A percentile compares a stretch with the other conserved stretches of the same genome.
Conservation (phyloP, 2,329 filamentous ascomycete genomes). For the Arthrobotrys sphaeroides region DNA sequence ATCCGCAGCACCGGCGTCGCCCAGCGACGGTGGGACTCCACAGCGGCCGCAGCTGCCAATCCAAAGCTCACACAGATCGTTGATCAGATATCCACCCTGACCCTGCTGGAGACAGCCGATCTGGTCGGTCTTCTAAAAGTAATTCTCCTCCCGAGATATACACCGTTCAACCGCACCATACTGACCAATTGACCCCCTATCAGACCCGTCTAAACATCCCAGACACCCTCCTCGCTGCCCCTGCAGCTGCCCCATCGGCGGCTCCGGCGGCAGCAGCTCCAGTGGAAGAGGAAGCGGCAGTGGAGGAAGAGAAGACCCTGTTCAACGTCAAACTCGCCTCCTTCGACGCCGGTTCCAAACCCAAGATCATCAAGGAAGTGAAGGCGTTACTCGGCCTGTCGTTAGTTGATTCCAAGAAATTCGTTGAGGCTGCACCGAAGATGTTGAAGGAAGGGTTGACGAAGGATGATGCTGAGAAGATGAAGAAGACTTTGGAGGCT, state of each 20-base stretch:
- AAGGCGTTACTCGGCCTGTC: constrained; percentile 94
- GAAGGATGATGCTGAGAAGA: constrained; percentile 99
- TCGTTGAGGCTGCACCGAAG: constrained; percentile 98
- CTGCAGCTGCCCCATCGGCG: constrained; percentile 75
- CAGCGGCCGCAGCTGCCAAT: constrained; percentile 75
- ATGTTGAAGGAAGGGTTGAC: constrained; percentile 98
- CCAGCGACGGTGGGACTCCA: constrained; percentile 75
- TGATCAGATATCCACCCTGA: constrained; percentile 98
- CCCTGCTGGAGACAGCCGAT: constrained; percentile 94
- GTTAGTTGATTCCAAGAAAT: constrained; percentile 99
- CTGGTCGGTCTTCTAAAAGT: constrained; percentile 96
- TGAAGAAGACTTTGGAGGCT: constrained; percentile 91
- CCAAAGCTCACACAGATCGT: constrained; percentile 96
- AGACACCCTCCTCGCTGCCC: constrained; percentile 87
- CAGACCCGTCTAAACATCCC: constrained; percentile 96
- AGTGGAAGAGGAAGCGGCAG: constrained; percentile 85
- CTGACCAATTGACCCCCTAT: not conserved
- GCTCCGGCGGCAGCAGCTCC: constrained; percentile 71
- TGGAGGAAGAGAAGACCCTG: constrained; percentile 90
- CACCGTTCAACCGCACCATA: not conserved
- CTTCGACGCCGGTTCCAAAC: constrained; percentile 88
- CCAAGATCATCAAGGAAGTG: constrained; percentile 99
- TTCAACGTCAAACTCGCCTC: constrained; percentile 95
- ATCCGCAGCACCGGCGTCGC: constrained; percentile 38
- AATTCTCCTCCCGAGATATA: constrained; percentile 49